These are phyloP conservation scores for Rosa persica DNA, from an alignment of 306 rosid genomes.

Conservation along the genomic window DNA sequence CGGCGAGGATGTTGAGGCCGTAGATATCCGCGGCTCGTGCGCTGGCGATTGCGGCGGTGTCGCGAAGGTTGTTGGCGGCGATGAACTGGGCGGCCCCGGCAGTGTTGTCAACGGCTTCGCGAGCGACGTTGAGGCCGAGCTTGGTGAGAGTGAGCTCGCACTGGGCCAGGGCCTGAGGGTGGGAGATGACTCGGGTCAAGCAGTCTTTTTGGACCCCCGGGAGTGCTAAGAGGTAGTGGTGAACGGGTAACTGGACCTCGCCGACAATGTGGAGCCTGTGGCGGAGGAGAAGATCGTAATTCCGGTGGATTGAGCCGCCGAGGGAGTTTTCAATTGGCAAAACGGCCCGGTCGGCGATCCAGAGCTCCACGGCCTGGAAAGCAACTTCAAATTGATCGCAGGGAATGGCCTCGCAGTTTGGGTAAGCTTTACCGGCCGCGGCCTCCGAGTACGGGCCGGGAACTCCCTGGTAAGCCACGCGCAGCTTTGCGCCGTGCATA, in stretches of 20 bases:
- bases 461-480: slow-evolving; percentile 94
- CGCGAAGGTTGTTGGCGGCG: slow-evolving; percentile 60
- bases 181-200: slow-evolving; percentile 80
- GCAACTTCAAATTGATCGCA: slow-evolving; percentile 98
- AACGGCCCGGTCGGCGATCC: slow-evolving; percentile 96
- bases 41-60: slow-evolving; percentile 85
- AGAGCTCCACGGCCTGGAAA: slow-evolving; percentile 91
- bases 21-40: slow-evolving; percentile 86
- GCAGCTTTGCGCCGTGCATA: slow-evolving; percentile 86
- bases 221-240: slow-evolving; percentile 89
- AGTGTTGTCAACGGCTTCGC: slow-evolving; percentile 93
- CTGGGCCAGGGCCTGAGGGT: slow-evolving; percentile 89
- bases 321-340: slow-evolving; percentile 89
- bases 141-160: slow-evolving; percentile 80
- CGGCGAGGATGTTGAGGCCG: slow-evolving; percentile 65
- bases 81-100: slow-evolving; percentile 90
- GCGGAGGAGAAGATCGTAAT: slow-evolving; percentile 93
- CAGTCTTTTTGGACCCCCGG: slow-evolving; percentile 78
- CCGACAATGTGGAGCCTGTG: slow-evolving; percentile 99
- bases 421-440: slow-evolving; percentile 92
- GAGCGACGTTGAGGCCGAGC: slow-evolving; percentile 78
- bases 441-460: slow-evolving; percentile 99
- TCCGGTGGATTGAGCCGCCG: slow-evolving; percentile 94
- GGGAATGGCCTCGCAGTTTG: slow-evolving; percentile 92
- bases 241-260: slow-evolving; percentile 86